Evolutionary conservation across 148 eudicot species (phyloP).

Genomic region (Diospyros kaki): DNA sequence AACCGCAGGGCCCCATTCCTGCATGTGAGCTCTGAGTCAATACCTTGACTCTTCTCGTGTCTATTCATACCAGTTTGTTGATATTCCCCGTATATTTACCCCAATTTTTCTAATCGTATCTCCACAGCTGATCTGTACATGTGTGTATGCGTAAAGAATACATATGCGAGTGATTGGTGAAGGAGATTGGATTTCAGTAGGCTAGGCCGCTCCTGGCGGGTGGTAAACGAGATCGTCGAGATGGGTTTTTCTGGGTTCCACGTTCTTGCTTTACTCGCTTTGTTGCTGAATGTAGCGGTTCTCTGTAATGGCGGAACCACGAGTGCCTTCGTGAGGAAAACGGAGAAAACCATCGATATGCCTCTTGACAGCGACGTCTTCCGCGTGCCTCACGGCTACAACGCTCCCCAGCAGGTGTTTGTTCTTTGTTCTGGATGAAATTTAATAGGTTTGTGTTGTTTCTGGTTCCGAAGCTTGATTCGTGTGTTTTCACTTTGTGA

Average conservation of each 20-base stretch:
- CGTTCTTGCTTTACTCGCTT: not conserved
- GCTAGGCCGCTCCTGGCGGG: not conserved
- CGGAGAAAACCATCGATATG: slow-evolving; percentile 20
- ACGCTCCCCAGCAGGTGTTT: slow-evolving; percentile 26
- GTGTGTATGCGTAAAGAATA: too few species aligned
- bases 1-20: not conserved
- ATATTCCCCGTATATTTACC: too few species aligned
- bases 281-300: not conserved
- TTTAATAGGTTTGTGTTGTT: not conserved
- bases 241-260: not conserved
- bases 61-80: not conserved
- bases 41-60: not conserved
- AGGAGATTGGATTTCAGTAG: too few species aligned
- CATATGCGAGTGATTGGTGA: too few species aligned
- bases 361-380: slow-evolving; percentile 29
- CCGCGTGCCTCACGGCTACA: slow-evolving; percentile 15
- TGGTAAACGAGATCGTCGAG: not conserved
- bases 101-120: too few species aligned
- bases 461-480: not conserved
- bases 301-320: slow-evolving; percentile 17
- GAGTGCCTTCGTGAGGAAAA: slow-evolving; percentile 17
- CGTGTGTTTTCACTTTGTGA: not conserved
- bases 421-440: not conserved
- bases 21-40: not conserved
- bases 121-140: too few species aligned